Conservation (phyloP, 2,329 filamentous ascomycete genomes). For the Colletotrichum plurivorum region DNA sequence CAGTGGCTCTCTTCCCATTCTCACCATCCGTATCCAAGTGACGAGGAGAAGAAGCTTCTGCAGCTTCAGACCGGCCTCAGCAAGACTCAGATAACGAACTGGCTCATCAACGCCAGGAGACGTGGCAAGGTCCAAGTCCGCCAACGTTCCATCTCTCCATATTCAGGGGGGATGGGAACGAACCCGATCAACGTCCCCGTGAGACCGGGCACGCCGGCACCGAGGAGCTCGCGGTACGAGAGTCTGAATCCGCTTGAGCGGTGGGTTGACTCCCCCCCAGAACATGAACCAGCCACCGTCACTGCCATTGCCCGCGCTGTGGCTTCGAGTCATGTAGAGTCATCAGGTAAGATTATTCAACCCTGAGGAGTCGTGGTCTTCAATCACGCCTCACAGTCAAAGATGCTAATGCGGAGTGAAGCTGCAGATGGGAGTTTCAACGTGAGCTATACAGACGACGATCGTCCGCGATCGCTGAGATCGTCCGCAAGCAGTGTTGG, state of each 20-base stretch:
- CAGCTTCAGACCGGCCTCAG: constrained; percentile 32
- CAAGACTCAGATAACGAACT: constrained; percentile 37
- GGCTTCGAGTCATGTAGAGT: constrained; percentile 36
- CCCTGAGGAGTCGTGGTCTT: too few species aligned
- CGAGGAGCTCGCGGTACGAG: constrained; percentile 20
- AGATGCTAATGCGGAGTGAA: constrained; percentile 4
- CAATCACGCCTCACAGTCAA: neutral
- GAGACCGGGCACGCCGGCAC: constrained; percentile 26
- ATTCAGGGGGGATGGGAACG: constrained; percentile 40
- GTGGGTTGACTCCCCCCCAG: constrained; percentile 42
- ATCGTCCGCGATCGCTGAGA: constrained; percentile 25
- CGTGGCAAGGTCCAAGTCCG: constrained; percentile 61
- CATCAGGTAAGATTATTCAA: constrained; percentile 9
- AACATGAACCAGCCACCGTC: constrained; percentile 44
- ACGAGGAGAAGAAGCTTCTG: constrained; percentile 31
- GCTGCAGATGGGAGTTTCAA: constrained; percentile 24
- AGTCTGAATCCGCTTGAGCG: constrained; percentile 27
- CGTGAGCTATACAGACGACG: constrained; percentile 16
- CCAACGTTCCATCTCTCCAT: constrained; percentile 50
- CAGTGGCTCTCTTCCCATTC: constrained; percentile 40
- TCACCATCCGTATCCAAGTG: constrained; percentile 33
- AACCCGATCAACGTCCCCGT: constrained; percentile 25
- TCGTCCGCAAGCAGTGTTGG: constrained; percentile 43
- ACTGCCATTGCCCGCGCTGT: constrained; percentile 43
- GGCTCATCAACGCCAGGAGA: constrained; percentile 34